Evolutionary conservation across 768 basidiomycete genomes (phyloP).

Genomic region (Termitomyces sp.): DNA sequence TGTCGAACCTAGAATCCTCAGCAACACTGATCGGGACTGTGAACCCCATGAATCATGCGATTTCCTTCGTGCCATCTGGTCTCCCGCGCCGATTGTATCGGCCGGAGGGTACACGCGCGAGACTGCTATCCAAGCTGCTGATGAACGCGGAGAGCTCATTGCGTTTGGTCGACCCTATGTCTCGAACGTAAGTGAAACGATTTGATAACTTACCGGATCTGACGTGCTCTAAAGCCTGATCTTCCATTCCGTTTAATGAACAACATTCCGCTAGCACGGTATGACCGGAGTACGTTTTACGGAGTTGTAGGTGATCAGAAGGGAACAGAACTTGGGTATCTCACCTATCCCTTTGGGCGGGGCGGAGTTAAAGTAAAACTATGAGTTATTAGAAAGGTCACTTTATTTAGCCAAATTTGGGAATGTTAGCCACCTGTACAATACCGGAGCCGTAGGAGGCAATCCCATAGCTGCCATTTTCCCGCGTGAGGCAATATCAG

Average conservation of each 20-base stretch:
- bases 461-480: too few species aligned
- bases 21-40: slow-evolving; percentile 8
- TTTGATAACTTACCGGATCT: not conserved
- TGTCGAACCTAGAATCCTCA: slow-evolving; percentile 30
- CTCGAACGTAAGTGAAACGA: slow-evolving; percentile 23
- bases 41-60: slow-evolving; percentile 28
- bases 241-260: slow-evolving; percentile 3
- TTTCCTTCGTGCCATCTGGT: slow-evolving; percentile 42
- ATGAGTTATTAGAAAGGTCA: too few species aligned
- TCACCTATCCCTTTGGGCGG: slow-evolving; percentile 17
- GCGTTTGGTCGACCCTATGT: slow-evolving; percentile 25
- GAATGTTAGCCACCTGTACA: too few species aligned
- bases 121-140: slow-evolving; percentile 29
- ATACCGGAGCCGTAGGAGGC: too few species aligned
- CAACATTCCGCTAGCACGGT: slow-evolving; percentile 20
- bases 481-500: too few species aligned
- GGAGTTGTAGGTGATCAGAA: slow-evolving; percentile 17
- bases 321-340: slow-evolving; percentile 22
- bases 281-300: slow-evolving; percentile 35
- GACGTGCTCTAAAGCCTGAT: slow-evolving; percentile 1
- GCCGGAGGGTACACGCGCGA: slow-evolving; percentile 41
- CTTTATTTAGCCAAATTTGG: too few species aligned
- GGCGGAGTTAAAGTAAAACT: too few species aligned
- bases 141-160: slow-evolving; percentile 23
- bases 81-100: slow-evolving; percentile 30